Percentiles rank a stretch among this genome's conserved stretches.
Evolutionary conservation across 768 basidiomycete genomes (phyloP).

Genomic region (Boletus edulis): DNA sequence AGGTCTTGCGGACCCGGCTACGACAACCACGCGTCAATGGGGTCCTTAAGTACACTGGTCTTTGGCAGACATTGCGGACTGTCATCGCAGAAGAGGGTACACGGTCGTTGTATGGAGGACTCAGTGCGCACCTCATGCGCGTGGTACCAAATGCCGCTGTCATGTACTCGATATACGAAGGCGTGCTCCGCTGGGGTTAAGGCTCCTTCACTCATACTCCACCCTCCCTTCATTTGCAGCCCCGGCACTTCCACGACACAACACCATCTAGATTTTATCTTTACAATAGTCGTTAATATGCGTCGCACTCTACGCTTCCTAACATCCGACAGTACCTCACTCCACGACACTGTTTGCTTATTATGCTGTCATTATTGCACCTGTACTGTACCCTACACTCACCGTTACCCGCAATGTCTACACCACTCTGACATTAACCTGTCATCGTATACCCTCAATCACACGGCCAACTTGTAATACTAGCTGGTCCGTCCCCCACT

Average conservation of each 20-base stretch:
- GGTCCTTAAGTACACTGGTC: slow-evolving; percentile 79
- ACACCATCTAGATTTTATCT: slow-evolving; percentile 14
- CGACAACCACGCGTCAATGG: slow-evolving; percentile 84
- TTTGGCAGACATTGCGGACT: slow-evolving; percentile 79
- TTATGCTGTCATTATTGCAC: slow-evolving; percentile 15
- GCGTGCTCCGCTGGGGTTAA: slow-evolving; percentile 60
- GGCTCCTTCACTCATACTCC: not conserved
- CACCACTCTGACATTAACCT: slow-evolving; percentile 21
- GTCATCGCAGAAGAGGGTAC: slow-evolving; percentile 91
- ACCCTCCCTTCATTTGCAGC: too few relatives aligned
- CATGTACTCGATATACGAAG: slow-evolving; percentile 96
- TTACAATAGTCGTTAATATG: slow-evolving; percentile 14
- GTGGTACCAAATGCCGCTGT: slow-evolving; percentile 97
- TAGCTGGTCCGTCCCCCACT: slow-evolving; percentile 77
- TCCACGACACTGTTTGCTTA: slow-evolving; percentile 12
- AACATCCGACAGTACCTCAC: slow-evolving; percentile 2
- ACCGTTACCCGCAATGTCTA: slow-evolving; percentile 21
- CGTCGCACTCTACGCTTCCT: not conserved
- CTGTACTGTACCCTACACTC: slow-evolving; percentile 21
- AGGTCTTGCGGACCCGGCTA: slow-evolving; percentile 91
- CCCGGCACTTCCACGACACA: not conserved
- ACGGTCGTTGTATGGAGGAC: slow-evolving; percentile 82
- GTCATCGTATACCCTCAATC: slow-evolving; percentile 34
- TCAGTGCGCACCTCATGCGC: slow-evolving; percentile 93
- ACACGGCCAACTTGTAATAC: slow-evolving; percentile 53